phyloP scores from a whole-genome alignment of 345 rosid species.

The Pugionium dolabratum region DNA sequence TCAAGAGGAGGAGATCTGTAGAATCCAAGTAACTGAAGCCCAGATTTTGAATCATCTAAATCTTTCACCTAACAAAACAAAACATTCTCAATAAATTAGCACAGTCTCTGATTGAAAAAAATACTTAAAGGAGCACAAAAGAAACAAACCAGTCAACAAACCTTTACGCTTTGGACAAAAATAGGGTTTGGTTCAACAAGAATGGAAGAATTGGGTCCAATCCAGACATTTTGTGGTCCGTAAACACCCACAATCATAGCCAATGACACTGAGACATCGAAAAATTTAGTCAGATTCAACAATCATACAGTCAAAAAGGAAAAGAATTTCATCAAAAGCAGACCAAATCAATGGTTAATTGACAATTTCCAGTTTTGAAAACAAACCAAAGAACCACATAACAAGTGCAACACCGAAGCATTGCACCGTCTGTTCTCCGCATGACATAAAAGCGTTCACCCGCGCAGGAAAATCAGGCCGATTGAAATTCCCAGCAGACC shows the following conservation, averaged over 20 bases:
- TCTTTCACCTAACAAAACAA: slow-evolving; percentile 54
- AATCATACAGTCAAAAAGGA: neutral
- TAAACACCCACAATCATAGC: slow-evolving; percentile 56
- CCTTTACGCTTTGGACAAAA: slow-evolving; percentile 73
- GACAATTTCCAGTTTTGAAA: neutral
- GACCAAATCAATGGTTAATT: no score
- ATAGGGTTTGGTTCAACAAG: slow-evolving; percentile 61
- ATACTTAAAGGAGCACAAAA: neutral
- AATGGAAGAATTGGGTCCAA: slow-evolving; percentile 70
- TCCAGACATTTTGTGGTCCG: slow-evolving; percentile 46
- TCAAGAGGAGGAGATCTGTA: slow-evolving; percentile 62
- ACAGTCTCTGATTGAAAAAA: neutral
- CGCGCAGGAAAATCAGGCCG: slow-evolving; percentile 33
- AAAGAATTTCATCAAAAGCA: neutral
- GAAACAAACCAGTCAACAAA: no score
- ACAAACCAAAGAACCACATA: slow-evolving; percentile 70
- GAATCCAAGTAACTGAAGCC: slow-evolving; percentile 60
- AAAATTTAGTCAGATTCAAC: neutral
- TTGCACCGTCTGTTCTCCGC: slow-evolving; percentile 52
- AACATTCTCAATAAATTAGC: slow-evolving; percentile 5
- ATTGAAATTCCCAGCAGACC: neutral
- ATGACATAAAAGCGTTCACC: neutral
- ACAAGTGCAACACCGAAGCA: slow-evolving; percentile 54
- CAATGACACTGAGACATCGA: slow-evolving; percentile 53
- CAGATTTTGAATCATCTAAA: slow-evolving; percentile 45